A percentile compares a stretch with the other conserved stretches of the same genome.
These are phyloP conservation scores for Rhododendron simsii DNA, from an alignment of 148 eudicot species.

Conservation along the genomic window DNA sequence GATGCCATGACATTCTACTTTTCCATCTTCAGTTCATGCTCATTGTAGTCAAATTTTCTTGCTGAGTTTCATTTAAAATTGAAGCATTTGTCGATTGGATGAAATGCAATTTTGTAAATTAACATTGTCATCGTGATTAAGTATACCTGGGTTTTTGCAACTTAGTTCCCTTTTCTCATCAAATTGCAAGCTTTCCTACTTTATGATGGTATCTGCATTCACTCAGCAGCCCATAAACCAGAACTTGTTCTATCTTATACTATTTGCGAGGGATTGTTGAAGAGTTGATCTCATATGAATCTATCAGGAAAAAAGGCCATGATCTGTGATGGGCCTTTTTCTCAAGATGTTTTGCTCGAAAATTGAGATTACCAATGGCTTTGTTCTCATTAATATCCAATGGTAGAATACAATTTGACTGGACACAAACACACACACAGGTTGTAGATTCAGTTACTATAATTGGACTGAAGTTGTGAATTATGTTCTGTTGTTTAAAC, in stretches of 20 bases:
- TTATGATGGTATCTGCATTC: background rate
- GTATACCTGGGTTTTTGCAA: background rate
- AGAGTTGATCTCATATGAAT: background rate
- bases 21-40: background rate
- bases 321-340: background rate
- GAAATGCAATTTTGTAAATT: background rate
- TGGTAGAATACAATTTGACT: background rate
- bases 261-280: background rate
- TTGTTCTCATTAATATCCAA: background rate
- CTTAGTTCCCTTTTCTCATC: background rate
- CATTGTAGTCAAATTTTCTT: background rate
- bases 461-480: background rate
- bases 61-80: background rate
- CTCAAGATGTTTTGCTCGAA: background rate
- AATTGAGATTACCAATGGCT: background rate
- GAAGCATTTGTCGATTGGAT: background rate
- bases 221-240: background rate
- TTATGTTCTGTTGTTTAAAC: background rate
- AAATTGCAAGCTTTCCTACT: background rate
- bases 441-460: background rate
- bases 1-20: background rate
- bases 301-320: too few relatives aligned
- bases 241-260: background rate
- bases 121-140: background rate
- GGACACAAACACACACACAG: background rate